phyloP scores from a whole-genome alignment of 1,284 basidiomycete species.

The Erythrobasidium hasegawianum region DNA sequence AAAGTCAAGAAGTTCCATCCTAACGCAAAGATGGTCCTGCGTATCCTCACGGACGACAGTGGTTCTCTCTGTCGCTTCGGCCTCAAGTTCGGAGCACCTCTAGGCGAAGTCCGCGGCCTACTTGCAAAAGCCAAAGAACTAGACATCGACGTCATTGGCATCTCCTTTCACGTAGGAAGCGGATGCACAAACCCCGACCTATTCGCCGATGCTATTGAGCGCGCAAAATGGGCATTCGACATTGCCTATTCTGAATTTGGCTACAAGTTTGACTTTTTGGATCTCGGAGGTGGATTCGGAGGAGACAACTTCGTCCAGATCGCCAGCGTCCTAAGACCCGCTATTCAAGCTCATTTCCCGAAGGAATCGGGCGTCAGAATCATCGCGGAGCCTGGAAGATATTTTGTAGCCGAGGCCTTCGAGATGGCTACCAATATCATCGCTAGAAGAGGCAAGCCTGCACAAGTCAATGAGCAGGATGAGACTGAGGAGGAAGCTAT shows the following conservation, averaged over 20 bases:
- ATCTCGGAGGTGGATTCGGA: conserved; percentile 95
- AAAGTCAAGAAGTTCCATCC: conserved; percentile 85
- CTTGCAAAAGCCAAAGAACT: conserved; percentile 76
- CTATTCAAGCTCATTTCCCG: conserved; percentile 80
- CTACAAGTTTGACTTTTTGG: conserved; percentile 74
- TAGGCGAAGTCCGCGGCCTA: conserved; percentile 73
- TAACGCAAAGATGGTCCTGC: conserved; percentile 78
- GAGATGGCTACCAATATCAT: conserved; percentile 91
- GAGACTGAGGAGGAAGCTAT: conserved; percentile 54
- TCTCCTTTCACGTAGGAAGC: conserved; percentile 96
- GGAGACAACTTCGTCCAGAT: conserved; percentile 80
- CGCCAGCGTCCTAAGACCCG: conserved; percentile 66
- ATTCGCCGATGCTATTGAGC: conserved; percentile 82
- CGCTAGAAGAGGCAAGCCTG: conserved; percentile 62
- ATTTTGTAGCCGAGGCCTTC: conserved; percentile 90
- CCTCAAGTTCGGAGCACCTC: conserved; percentile 93
- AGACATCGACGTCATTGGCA: conserved; percentile 81
- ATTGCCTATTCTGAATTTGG: conserved; percentile 72
- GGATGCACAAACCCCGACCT: conserved; percentile 90
- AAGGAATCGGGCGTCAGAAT: conserved; percentile 64
- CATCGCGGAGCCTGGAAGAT: conserved; percentile 94
- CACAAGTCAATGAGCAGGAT: conserved; percentile 42
- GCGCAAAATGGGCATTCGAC: conserved; percentile 79
- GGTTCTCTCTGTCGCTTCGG: conserved; percentile 90
- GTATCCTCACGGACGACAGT: conserved; percentile 95